Percentiles rank a stretch among this genome's conserved stretches.
These are phyloP conservation scores for Kluyveromyces dobzhanskii DNA, from an alignment of 805 yeast genomes.

Conservation along the genomic window DNA sequence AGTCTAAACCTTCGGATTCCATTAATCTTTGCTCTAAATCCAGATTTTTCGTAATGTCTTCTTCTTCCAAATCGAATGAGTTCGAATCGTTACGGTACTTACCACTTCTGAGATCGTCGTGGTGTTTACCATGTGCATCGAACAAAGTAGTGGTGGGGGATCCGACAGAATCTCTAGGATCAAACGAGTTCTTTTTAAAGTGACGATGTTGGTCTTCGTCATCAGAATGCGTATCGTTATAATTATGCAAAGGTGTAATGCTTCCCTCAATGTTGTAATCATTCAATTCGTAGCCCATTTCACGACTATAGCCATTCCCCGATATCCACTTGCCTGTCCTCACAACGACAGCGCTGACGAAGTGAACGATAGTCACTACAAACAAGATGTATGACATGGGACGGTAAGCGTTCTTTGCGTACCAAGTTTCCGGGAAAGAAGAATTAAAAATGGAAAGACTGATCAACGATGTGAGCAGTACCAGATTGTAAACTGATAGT, in stretches of 20 bases:
- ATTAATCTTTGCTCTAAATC: slow-evolving; percentile 7
- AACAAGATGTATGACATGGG: slow-evolving; percentile 57
- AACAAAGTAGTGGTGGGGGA: slow-evolving; percentile 13
- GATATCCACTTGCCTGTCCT: slow-evolving; percentile 7
- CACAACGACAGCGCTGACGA: slow-evolving; percentile 40
- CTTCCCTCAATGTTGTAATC: slow-evolving; percentile 3
- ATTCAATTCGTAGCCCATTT: neutral
- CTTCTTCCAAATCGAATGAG: slow-evolving; percentile 12
- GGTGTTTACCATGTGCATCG: slow-evolving; percentile 7
- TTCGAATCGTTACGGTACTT: slow-evolving; percentile 6
- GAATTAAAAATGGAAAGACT: slow-evolving; percentile 48
- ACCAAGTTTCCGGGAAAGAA: slow-evolving; percentile 52
- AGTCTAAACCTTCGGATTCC: slow-evolving; percentile 5
- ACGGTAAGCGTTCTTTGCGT: slow-evolving; percentile 69
- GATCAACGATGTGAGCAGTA: slow-evolving; percentile 43
- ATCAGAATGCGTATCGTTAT: slow-evolving; percentile 2
- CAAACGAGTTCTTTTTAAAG: neutral
- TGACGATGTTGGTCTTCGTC: neutral
- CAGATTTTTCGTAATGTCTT: slow-evolving; percentile 9
- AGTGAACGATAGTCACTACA: slow-evolving; percentile 45
- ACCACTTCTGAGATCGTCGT: slow-evolving; percentile 3
- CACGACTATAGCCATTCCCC: slow-evolving; percentile 23
- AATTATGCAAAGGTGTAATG: slow-evolving; percentile 25
- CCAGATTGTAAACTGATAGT: slow-evolving; percentile 41
- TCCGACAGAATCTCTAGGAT: slow-evolving; percentile 10